phyloP scores from a whole-genome alignment of 169 alveolate genomes.

The Amoebophrya sp. region DNA sequence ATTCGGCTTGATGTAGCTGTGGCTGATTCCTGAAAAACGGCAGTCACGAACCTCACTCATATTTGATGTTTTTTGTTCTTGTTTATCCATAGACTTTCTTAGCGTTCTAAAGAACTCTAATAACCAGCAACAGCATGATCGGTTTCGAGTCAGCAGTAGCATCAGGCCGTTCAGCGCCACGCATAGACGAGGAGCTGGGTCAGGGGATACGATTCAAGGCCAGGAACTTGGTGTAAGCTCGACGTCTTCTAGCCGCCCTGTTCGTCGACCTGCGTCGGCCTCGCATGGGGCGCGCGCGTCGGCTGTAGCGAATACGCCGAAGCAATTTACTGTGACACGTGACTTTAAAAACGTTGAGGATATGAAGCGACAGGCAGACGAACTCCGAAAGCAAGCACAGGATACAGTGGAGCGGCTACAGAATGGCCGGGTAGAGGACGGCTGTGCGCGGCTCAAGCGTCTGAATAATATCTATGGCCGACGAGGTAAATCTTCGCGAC shows the following conservation, averaged over 20 bases:
- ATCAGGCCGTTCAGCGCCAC: neutral
- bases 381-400: neutral
- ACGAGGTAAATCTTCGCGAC: too few relatives aligned
- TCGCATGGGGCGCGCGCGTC: neutral
- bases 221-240: neutral
- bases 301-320: neutral
- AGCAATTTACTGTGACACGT: neutral
- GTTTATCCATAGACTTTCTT: too few relatives aligned
- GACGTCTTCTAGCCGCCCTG: neutral
- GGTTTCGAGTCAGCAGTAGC: neutral
- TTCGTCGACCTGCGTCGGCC: too few relatives aligned
- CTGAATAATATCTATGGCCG: neutral
- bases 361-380: neutral
- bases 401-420: neutral
- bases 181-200: neutral
- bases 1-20: too few relatives aligned
- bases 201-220: neutral
- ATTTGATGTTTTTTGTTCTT: too few relatives aligned
- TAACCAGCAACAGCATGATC: too few relatives aligned
- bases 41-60: too few relatives aligned
- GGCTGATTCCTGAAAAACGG: too few relatives aligned
- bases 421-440: neutral
- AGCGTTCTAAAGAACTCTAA: too few relatives aligned
- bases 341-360: neutral
- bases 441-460: neutral